Conservation (phyloP, 306 rosid genomes). For the Sphenostylis stenocarpa region DNA sequence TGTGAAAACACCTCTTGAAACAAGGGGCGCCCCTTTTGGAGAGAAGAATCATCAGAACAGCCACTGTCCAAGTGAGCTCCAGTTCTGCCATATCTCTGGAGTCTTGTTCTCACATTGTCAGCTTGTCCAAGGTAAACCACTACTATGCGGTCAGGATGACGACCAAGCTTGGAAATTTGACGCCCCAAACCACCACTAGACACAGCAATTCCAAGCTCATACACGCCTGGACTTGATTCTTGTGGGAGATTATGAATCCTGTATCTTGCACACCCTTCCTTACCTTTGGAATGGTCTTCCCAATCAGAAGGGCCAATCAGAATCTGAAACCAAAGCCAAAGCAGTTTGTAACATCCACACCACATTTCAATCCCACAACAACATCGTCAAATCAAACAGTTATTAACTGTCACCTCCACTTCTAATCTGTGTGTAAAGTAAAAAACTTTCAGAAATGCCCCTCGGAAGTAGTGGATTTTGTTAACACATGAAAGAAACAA, state of each 20-base stretch:
- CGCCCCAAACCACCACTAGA: constrained; percentile 49
- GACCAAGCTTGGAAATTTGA: constrained; percentile 46
- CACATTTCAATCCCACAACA: too few species aligned
- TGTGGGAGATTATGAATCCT: constrained; percentile 71
- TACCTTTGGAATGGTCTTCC: constrained; percentile 65
- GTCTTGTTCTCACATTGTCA: constrained; percentile 65
- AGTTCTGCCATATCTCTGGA: constrained; percentile 69
- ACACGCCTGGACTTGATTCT: constrained; percentile 60
- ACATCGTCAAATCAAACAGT: too few species aligned
- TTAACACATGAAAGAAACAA: not conserved
- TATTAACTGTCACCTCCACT: too few species aligned
- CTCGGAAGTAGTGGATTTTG: not conserved
- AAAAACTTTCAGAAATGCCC: too few species aligned
- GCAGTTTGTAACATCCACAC: not conserved
- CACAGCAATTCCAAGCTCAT: constrained; percentile 73
- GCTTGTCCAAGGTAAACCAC: constrained; percentile 80
- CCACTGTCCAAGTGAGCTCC: constrained; percentile 72
- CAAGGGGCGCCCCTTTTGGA: constrained; percentile 49
- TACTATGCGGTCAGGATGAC: constrained; percentile 40
- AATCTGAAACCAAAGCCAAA: constrained; percentile 46
- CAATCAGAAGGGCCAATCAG: constrained; percentile 83
- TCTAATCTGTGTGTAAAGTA: too few species aligned
- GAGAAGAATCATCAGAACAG: constrained; percentile 20
- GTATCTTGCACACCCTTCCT: constrained; percentile 70
- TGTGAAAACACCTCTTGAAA: constrained; percentile 58